These are phyloP conservation scores for Cryptococcus amylolentus DNA, from an alignment of 1,284 basidiomycete species.

Conservation along the genomic window DNA sequence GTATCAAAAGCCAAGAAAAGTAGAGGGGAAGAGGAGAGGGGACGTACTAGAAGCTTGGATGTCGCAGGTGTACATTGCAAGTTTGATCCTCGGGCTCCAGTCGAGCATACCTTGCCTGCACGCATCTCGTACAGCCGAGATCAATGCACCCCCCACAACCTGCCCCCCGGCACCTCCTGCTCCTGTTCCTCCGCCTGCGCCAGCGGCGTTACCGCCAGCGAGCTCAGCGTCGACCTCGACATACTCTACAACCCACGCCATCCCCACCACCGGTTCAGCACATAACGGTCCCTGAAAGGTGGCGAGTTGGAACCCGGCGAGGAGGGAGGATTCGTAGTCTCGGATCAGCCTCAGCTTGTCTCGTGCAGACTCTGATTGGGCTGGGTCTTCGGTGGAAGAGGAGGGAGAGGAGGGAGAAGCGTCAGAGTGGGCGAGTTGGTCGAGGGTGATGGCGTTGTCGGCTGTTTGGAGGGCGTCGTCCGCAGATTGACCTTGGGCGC, in stretches of 20 bases:
- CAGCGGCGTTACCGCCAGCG: constrained; percentile 46
- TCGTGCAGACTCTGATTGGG: constrained; percentile 36
- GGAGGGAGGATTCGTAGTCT: constrained; percentile 77
- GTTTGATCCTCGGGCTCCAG: constrained; percentile 95
- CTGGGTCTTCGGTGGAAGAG: constrained; percentile 6
- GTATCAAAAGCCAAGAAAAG: not conserved
- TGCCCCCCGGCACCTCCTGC: constrained; percentile 56
- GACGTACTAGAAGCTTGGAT: constrained; percentile 94
- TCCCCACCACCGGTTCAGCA: constrained; percentile 88
- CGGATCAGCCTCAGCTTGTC: constrained; percentile 42
- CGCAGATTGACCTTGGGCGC: constrained; percentile 40
- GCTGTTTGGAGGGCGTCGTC: constrained; percentile 42
- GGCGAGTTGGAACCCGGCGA: constrained; percentile 93
- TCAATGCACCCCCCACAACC: constrained; percentile 82
- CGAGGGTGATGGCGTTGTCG: constrained; percentile 25
- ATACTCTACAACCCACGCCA: constrained; percentile 86
- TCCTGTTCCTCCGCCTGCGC: constrained; percentile 47
- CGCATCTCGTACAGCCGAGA: constrained; percentile 82
- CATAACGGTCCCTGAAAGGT: constrained; percentile 92
- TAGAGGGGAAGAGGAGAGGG: not conserved
- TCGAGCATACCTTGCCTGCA: constrained; percentile 86
- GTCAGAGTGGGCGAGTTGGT: constrained; percentile 21
- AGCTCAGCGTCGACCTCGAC: constrained; percentile 57
- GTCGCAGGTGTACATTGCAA: constrained; percentile 99
- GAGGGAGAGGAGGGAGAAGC: constrained; percentile 5